These are phyloP conservation scores for Pseudogymnoascus pannorum DNA, from an alignment of 2,329 filamentous ascomycete genomes.

Conservation along the genomic window DNA sequence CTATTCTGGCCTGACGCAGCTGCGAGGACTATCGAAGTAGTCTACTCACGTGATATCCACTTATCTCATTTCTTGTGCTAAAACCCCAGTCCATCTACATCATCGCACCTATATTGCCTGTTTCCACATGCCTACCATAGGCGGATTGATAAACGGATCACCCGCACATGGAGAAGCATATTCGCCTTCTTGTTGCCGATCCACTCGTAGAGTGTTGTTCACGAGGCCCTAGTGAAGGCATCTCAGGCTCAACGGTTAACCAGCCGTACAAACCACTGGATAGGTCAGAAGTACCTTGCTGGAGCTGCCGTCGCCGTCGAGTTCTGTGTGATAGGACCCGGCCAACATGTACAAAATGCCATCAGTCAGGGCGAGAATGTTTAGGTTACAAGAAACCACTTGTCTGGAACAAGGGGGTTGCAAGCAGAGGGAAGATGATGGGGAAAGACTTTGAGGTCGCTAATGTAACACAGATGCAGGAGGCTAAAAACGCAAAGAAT, in stretches of 20 bases:
- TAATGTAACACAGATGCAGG: background rate
- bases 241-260: background rate
- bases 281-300: conserved; percentile 13
- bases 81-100: background rate
- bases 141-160: background rate
- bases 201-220: background rate
- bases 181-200: background rate
- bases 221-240: background rate
- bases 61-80: background rate
- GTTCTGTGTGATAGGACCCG: conserved; percentile 21
- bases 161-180: background rate
- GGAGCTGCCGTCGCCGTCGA: conserved; percentile 22
- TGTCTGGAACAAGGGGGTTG: conserved; percentile 23
- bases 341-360: conserved; percentile 21
- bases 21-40: background rate
- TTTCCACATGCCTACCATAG: background rate
- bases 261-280: background rate
- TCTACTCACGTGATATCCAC: background rate
- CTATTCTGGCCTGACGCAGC: background rate
- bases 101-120: background rate
- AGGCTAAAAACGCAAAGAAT: background rate
- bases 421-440: conserved; percentile 24
- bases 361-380: conserved; percentile 18
- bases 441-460: conserved; percentile 15
- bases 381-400: conserved; percentile 22